Percentiles rank a stretch among this genome's conserved stretches.
Evolutionary conservation across 306 rosid genomes (phyloP).

Genomic region (Biancaea sappan): DNA sequence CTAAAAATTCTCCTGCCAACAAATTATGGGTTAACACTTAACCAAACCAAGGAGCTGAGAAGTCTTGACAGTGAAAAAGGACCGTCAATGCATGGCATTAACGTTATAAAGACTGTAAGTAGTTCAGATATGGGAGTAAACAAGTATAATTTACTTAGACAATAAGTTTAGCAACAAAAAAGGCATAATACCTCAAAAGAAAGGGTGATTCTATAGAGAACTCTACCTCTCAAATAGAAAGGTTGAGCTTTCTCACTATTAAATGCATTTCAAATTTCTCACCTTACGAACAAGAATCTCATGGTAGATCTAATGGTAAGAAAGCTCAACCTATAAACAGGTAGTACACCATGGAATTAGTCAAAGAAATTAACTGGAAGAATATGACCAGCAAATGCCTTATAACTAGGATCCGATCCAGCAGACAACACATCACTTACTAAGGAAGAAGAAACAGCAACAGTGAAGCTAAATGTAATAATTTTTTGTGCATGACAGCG

Average conservation of each 20-base stretch:
- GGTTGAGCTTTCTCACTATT: neutral
- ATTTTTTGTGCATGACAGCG: neutral
- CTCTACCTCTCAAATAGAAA: neutral
- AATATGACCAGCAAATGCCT: neutral
- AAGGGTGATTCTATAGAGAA: neutral
- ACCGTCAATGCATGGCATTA: neutral
- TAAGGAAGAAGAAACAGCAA: neutral
- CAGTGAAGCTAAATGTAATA: neutral
- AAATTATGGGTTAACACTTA: neutral
- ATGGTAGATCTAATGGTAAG: neutral
- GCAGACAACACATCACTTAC: neutral
- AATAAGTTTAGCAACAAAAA: neutral
- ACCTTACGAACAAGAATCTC: neutral
- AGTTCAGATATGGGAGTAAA: conserved; percentile 13
- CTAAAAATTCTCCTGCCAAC: neutral
- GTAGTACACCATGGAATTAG: neutral
- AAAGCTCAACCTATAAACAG: neutral
- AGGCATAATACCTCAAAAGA: neutral
- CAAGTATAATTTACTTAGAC: conserved; percentile 3
- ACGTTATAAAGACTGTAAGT: neutral
- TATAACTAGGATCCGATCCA: neutral
- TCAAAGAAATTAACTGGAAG: neutral
- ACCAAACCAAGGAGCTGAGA: conserved; percentile 7
- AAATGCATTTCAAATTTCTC: neutral
- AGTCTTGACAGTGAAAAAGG: neutral